These are phyloP conservation scores for Silene noctiflora DNA, from an alignment of 179 eudicot species.

Conservation along the genomic window DNA sequence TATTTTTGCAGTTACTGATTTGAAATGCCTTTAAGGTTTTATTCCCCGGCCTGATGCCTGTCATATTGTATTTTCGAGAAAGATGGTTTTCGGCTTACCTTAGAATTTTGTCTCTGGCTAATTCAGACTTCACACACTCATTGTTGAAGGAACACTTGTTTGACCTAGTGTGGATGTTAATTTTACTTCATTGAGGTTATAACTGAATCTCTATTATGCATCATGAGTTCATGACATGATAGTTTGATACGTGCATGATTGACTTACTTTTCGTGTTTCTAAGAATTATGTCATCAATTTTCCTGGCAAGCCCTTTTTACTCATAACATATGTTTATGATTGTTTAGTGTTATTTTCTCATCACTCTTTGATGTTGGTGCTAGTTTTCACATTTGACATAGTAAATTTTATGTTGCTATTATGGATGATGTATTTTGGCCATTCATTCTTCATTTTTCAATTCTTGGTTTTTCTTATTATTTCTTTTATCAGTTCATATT, in stretches of 20 bases:
- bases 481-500: slow-evolving; percentile 41
- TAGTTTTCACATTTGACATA: background rate
- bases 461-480: background rate
- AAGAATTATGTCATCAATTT: background rate
- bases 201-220: too few relatives aligned
- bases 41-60: background rate
- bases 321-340: background rate
- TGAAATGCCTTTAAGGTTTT: slow-evolving; percentile 10
- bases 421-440: background rate
- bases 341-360: background rate
- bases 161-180: background rate
- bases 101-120: slow-evolving; percentile 4
- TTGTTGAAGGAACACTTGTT: slow-evolving; percentile 17
- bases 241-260: too few relatives aligned
- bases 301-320: background rate
- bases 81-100: slow-evolving; percentile 9
- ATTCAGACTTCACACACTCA: slow-evolving; percentile 12
- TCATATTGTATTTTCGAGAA: slow-evolving; percentile 16
- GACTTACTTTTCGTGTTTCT: too few relatives aligned
- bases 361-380: background rate
- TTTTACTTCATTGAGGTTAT: too few relatives aligned
- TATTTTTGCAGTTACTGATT: slow-evolving; percentile 5
- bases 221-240: too few relatives aligned
- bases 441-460: background rate
- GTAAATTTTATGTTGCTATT: slow-evolving; percentile 5